A percentile compares a stretch with the other conserved stretches of the same genome.
Conservation (phyloP, 257 asterid genomes). For the Plantago elongata region DNA sequence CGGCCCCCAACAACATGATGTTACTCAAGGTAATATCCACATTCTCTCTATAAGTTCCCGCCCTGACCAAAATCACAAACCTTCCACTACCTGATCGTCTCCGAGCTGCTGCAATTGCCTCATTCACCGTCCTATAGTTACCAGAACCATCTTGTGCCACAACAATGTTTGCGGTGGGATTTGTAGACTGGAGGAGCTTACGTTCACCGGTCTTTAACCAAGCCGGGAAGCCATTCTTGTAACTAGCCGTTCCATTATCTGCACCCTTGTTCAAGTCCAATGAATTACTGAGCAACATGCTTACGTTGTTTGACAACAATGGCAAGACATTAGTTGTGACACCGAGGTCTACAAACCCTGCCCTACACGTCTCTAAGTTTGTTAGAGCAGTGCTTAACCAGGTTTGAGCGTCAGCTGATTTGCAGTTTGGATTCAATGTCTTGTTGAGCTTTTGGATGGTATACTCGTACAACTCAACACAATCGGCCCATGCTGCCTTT, state of each 20-base stretch:
- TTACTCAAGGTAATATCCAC: constrained; percentile 58
- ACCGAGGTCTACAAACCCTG: constrained; percentile 59
- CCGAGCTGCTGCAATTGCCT: constrained; percentile 49
- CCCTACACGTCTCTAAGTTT: constrained; percentile 55
- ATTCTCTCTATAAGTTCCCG: constrained; percentile 71
- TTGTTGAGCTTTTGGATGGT: constrained; percentile 40
- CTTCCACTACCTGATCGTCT: constrained; percentile 42
- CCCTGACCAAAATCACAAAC: constrained; percentile 61
- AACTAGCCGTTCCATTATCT: not conserved
- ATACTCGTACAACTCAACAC: constrained; percentile 55
- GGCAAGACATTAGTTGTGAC: constrained; percentile 35
- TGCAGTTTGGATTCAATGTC: constrained; percentile 43
- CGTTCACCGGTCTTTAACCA: constrained; percentile 69
- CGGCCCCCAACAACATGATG: constrained; percentile 81
- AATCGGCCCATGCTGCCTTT: constrained; percentile 83
- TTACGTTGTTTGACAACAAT: constrained; percentile 45
- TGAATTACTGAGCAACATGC: constrained; percentile 58
- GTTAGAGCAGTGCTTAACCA: constrained; percentile 88
- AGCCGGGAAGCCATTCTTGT: constrained; percentile 43
- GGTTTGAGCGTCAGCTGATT: constrained; percentile 48
- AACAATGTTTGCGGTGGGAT: constrained; percentile 39
- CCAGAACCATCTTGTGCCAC: constrained; percentile 80
- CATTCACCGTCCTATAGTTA: constrained; percentile 44
- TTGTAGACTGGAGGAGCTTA: constrained; percentile 43
- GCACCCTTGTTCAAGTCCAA: constrained; percentile 44